phyloP scores from a whole-genome alignment of 192 early-diverging fungal genomes.

The Glomus cerebriforme region DNA sequence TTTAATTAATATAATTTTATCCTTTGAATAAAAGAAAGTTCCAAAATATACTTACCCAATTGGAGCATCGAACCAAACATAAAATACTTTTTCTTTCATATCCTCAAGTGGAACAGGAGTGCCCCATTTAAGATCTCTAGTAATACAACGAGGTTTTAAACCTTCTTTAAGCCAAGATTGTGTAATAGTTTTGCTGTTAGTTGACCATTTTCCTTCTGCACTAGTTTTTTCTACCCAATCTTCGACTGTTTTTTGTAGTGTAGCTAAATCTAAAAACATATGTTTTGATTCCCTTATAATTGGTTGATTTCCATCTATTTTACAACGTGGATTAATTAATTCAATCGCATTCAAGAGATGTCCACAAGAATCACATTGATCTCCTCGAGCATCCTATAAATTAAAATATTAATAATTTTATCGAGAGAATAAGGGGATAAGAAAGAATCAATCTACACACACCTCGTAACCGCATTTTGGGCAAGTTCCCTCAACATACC shows the following conservation, averaged over 20 bases:
- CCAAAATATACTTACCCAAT: conserved; percentile 61
- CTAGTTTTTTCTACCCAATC: conserved; percentile 72
- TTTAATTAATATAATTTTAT: background rate
- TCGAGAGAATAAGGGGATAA: background rate
- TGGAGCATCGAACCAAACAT: conserved; percentile 99
- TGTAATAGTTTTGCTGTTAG: conserved; percentile 87
- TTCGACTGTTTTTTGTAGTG: conserved; percentile 74
- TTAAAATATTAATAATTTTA: background rate
- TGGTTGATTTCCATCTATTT: conserved; percentile 82
- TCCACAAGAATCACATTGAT: conserved; percentile 98
- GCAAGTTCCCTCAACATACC: conserved; percentile 96
- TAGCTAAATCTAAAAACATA: conserved; percentile 85
- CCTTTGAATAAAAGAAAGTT: background rate
- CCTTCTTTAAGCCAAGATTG: conserved; percentile 93
- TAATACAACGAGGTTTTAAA: conserved; percentile 91
- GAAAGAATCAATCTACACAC: background rate
- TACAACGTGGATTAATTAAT: conserved; percentile 92
- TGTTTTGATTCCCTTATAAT: conserved; percentile 84
- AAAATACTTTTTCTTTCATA: conserved; percentile 93
- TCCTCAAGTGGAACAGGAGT: conserved; percentile 86
- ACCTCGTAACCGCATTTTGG: conserved; percentile 82
- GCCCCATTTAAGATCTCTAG: conserved; percentile 99
- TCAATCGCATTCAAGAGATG: conserved; percentile 90
- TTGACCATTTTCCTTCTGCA: conserved; percentile 81
- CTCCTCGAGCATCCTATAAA: conserved; percentile 88